Conservation (phyloP, 202 grass and related monocot genomes). For the Carex sylvatica region DNA sequence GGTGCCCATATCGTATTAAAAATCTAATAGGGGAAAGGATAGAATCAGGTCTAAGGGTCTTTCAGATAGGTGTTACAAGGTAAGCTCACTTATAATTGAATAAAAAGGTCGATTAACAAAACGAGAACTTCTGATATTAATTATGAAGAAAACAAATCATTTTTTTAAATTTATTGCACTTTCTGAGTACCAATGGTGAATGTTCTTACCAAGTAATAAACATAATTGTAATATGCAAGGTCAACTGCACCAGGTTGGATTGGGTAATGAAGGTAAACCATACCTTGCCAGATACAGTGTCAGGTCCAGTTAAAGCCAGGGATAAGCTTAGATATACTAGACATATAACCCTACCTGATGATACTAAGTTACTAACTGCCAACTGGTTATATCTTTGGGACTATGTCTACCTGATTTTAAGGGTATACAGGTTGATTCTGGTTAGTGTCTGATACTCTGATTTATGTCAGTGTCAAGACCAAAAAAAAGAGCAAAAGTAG, state of each 20-base stretch:
- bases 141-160: neutral
- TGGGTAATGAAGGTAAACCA: neutral
- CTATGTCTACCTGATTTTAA: neutral
- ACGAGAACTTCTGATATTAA: neutral
- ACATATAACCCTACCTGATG: neutral
- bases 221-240: neutral
- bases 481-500: neutral
- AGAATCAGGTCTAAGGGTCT: neutral
- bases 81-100: neutral
- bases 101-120: neutral
- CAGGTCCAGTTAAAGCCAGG: neutral
- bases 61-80: neutral
- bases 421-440: neutral
- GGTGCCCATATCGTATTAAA: neutral
- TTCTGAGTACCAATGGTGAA: neutral
- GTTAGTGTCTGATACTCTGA: too few species aligned
- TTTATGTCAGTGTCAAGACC: neutral
- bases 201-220: neutral
- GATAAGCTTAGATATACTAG: neutral
- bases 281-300: neutral
- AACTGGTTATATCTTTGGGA: neutral
- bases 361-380: neutral
- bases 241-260: neutral
- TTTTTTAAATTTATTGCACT: neutral
- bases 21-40: neutral